Evolutionary conservation across 148 eudicot species (phyloP), one percentile per base, ranked within the genome.

Genomic region (Chenopodium quinoa): DNA sequence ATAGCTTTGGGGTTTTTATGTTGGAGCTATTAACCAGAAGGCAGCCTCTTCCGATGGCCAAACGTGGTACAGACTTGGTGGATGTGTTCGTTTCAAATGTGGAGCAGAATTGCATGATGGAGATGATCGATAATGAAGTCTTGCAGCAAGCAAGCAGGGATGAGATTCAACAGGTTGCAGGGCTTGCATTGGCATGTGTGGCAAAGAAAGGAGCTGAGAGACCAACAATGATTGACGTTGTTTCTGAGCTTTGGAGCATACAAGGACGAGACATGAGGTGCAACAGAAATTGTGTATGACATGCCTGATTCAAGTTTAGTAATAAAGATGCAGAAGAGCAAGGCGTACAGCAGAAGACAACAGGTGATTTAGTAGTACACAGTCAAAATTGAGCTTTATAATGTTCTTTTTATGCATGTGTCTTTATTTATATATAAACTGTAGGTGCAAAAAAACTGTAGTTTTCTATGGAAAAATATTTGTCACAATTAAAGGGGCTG

Each of bases 1-100:
- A 85, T 19, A 85, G 73, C 34, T 85, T 85, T 40, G 87, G 84
- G 17, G 87, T 85, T 73, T 73, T 84, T 23, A 31, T 84, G 77
- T 71, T 81, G 78, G 86, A 84, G 69, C 27, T 83, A 27, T 27
- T 16, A 4, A 64, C 82, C 17, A 52, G 79, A 23, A 79, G 71
- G 52, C 71, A 79, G 4, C 85, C 82, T 4, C 1, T 4, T 67
- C 17, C 46, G 44, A 56, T 83, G 82, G 67, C 76, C 13, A 20
- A 37, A 40, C 7, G 12, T 20, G 78, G 82, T 71, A 44, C 31
- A 58, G 68, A 78, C 62, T 83, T 83, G 71, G 88, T 74, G 62
- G 50, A 78, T 5, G 69, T 76, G 66, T 82, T 85, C 48, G 25
- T 58, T 20, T 79, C 78, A 16, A 66, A 37, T 0, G 77, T 85